Percentiles rank a stretch among this genome's conserved stretches.
These are phyloP conservation scores for Nakaseomyces nivariensis DNA, from an alignment of 1,139 yeast genomes.

Conservation along the genomic window DNA sequence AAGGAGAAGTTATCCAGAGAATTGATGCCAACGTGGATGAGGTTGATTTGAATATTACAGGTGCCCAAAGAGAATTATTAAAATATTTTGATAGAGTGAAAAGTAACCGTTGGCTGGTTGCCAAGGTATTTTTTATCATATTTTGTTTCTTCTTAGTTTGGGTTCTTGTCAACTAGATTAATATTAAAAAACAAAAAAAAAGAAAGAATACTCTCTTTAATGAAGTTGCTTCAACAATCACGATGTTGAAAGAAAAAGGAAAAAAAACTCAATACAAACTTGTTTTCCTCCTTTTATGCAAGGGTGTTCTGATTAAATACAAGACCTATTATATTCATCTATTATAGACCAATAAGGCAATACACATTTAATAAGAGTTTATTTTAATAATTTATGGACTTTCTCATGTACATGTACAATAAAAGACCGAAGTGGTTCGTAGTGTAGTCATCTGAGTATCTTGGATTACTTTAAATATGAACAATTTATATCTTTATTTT, in stretches of 20 bases:
- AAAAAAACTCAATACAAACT: too few relatives aligned
- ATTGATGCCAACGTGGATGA: constrained; percentile 95
- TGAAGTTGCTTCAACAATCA: neutral
- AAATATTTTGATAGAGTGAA: constrained; percentile 84
- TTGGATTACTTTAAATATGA: too few relatives aligned
- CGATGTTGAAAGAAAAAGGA: neutral
- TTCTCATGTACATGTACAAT: neutral
- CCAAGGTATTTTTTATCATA: constrained; percentile 81
- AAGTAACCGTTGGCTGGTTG: constrained; percentile 84
- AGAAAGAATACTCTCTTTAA: neutral
- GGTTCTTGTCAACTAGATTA: constrained; percentile 58
- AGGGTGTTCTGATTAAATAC: too few relatives aligned
- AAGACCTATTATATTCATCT: too few relatives aligned
- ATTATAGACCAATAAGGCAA: neutral
- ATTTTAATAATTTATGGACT: neutral
- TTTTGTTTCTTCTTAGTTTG: constrained; percentile 67
- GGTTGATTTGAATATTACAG: constrained; percentile 74
- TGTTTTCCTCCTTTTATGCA: too few relatives aligned
- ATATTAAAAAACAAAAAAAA: neutral
- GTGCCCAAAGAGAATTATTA: constrained; percentile 89
- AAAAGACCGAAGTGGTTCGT: neutral
- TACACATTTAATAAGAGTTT: too few relatives aligned
- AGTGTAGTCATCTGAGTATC: too few relatives aligned
- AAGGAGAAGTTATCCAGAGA: constrained; percentile 90
- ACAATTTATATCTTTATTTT: too few relatives aligned